A percentile compares a stretch with the other conserved stretches of the same genome.
These are phyloP conservation scores for Maudiozyma saulgeensis DNA, from an alignment of 805 yeast species.

Conservation along the genomic window DNA sequence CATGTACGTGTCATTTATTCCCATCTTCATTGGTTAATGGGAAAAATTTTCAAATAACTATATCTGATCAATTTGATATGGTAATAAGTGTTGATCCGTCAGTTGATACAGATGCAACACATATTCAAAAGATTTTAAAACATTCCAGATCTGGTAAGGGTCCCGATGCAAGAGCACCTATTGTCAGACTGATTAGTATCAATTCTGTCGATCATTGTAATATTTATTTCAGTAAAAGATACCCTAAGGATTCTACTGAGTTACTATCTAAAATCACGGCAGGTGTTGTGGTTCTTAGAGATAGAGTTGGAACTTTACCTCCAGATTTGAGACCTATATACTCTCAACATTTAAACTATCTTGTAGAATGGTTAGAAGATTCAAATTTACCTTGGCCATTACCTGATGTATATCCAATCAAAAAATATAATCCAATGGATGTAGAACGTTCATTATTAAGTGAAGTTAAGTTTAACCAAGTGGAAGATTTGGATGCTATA, in stretches of 20 bases:
- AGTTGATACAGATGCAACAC: conserved; percentile 34
- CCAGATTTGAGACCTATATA: conserved; percentile 71
- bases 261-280: conserved; percentile 64
- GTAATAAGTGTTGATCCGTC: conserved; percentile 56
- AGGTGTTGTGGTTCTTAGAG: conserved; percentile 73
- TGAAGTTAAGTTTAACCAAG: conserved; percentile 53
- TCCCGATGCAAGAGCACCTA: conserved; percentile 35
- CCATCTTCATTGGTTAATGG: conserved; percentile 29
- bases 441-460: conserved; percentile 71
- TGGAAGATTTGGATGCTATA: conserved; percentile 35
- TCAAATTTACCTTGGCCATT: conserved; percentile 56
- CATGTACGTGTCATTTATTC: conserved; percentile 36
- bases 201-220: conserved; percentile 80
- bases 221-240: conserved; percentile 35
- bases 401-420: conserved; percentile 60
- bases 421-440: conserved; percentile 56
- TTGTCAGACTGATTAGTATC: conserved; percentile 62
- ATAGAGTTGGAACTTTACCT: conserved; percentile 72
- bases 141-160: conserved; percentile 20
- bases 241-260: conserved; percentile 28
- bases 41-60: conserved; percentile 13
- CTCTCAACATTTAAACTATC: conserved; percentile 51
- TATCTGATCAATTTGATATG: conserved; percentile 38
- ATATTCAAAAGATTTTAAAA: conserved; percentile 26
- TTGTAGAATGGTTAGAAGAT: conserved; percentile 51